Evolutionary conservation across 2,329 filamentous ascomycete genomes (phyloP), one percentile per base, ranked within the genome.

Genomic region (Claviceps monticola): DNA sequence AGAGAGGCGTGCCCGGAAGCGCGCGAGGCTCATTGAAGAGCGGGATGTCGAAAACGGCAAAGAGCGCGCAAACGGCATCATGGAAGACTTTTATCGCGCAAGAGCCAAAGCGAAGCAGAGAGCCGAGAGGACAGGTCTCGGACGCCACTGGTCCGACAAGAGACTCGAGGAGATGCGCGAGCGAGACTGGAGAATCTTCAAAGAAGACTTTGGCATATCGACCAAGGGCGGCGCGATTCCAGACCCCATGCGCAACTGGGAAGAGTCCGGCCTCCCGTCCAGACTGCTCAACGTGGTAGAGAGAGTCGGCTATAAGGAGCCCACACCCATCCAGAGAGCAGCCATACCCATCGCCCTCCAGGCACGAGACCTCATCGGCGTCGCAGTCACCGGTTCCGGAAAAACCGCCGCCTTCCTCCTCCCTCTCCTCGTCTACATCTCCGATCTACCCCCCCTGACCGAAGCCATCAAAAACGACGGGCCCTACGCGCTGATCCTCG

Each of bases 171-270:
- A 95, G 61, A 98, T 98, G 93, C 86, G 88, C 56, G 90, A 97
- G 70, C 79, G 93, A 65, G 93, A 98, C 68, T 98, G 93, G 93
- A 87, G 93, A 64, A 97, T 98, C 60, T 96, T 98, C 81, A 98
- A 97, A 70, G 93, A 97, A 67, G 90, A 98, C 68, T 97, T 95
- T 71, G 94, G 93, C 60, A 98, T 98, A 64, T 78, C 84, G 42
- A 96, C 89, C 8, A 97, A 95, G 67, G 93, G 93, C 53, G 91
- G 91, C 44, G 77, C 78, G 26, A 88, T 97, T 52, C 93, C 93
- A 1, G 91, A 97, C 61, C 93, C 93, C 0, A 97, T 98, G 90
- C 88, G 93, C 48, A 88, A 76, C 59, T 98, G 93, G 93, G 65
- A 78, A 46, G 93, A 98, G 67, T 95, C 90, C 3, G 76, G 76